Base-by-base conservation (phyloP, 163 green algal genomes). In the Chloroidium sp. region DNA sequence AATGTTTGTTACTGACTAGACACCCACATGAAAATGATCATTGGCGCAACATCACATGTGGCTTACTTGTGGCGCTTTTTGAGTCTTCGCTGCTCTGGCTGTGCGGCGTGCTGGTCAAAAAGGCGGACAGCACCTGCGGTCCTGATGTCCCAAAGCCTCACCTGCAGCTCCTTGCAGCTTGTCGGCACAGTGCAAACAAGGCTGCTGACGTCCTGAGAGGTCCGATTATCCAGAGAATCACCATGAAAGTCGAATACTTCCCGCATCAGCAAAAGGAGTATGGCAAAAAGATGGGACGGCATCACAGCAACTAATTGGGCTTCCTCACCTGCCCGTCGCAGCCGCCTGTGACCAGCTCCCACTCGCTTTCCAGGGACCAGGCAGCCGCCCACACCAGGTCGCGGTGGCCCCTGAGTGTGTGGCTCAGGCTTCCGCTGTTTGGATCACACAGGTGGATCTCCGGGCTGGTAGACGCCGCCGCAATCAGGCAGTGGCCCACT, bases 131-230 rank as follows among this genome's bases (percentile, higher is more conserved):
- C 36, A n/a, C 90, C 90, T 0, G 90, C 80, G 4, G 88, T 87
- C 13, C 94, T 86, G 3, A 97, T 87, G 85, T 97, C 94, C 94
- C 94, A 98, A 62, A 96, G 76, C 1, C 90, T 87, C 6, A 97
- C 81, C 78, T 87, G 81, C 68, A 80, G 6, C 62, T 59, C 59
- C 4, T n/a, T 72, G 36, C 36, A 36, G 36, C 36, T 36, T 36
- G 36, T 36, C 36, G 36, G 36, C 36, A 36, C 36, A 36, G 36
- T 36, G 36, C 36, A 36, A 36, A 36, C 36, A 36, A 36, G 36
- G 36, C 36, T 36, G 36, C 36, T 36, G 36, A 36, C 36, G 36
- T 36, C 36, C 36, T 36, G 36, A 36, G 36, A 36, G 36, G 36
- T 36, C 36, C 36, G 36, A 36, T 36, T 36, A 36, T 36, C 36